Percentiles rank a stretch among this genome's conserved stretches.
phyloP scores from a whole-genome alignment of 352 stramenopile species.

The Lagenidium giganteum region DNA sequence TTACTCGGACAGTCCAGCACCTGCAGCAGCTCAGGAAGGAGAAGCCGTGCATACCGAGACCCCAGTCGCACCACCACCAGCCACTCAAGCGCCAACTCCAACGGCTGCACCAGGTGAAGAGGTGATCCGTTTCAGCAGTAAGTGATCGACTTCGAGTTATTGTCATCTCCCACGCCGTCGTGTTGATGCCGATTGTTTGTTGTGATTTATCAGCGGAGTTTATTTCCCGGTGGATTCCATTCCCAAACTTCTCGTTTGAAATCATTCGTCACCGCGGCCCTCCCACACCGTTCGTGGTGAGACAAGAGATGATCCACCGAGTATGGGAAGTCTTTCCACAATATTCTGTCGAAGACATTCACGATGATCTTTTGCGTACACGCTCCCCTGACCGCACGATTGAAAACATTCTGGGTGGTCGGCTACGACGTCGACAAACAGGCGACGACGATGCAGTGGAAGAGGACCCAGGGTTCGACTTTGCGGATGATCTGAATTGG shows the following conservation, averaged over 20 bases:
- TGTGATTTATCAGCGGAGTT: constrained; percentile 39
- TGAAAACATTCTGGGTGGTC: constrained; percentile 61
- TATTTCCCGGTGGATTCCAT: constrained; percentile 60
- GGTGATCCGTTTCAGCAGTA: constrained; percentile 77
- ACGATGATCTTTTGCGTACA: constrained; percentile 41
- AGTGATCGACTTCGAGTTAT: constrained; percentile 13
- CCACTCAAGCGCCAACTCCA: not conserved
- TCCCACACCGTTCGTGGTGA: constrained; percentile 41
- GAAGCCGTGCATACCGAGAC: not conserved
- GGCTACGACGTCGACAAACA: constrained; percentile 21
- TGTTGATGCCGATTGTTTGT: constrained; percentile 7
- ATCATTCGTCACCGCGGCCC: constrained; percentile 53
- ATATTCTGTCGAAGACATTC: constrained; percentile 52
- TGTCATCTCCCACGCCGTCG: not conserved
- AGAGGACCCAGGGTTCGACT: constrained; percentile 17
- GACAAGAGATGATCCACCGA: constrained; percentile 63
- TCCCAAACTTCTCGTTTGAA: constrained; percentile 73
- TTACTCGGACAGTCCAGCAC: constrained; percentile 6
- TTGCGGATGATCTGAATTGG: constrained; percentile 16
- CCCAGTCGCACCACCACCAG: not conserved
- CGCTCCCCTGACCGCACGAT: constrained; percentile 65
- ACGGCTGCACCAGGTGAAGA: constrained; percentile 22
- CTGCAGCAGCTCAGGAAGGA: constrained; percentile 3
- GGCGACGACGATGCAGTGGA: constrained; percentile 11
- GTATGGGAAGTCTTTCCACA: constrained; percentile 77